Conservation (phyloP, 1,284 basidiomycete genomes). For the Malassezia restricta region DNA sequence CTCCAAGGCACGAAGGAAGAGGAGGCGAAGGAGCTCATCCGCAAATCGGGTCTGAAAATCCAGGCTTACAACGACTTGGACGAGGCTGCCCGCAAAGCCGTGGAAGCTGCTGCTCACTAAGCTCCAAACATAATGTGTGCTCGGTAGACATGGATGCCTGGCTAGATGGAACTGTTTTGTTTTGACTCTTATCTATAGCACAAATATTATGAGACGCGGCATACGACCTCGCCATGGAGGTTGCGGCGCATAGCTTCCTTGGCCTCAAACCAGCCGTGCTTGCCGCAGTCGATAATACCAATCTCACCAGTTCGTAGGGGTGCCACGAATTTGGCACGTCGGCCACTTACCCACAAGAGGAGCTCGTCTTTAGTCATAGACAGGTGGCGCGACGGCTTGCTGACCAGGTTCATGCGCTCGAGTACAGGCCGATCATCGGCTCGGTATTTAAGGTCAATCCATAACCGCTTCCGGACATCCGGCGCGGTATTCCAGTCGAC, state of each 20-base stretch:
- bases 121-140: not conserved
- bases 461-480: constrained; percentile 51
- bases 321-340: constrained; percentile 53
- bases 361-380: constrained; percentile 64
- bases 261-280: constrained; percentile 49
- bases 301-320: constrained; percentile 73
- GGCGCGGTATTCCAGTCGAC: constrained; percentile 52
- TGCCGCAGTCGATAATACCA: constrained; percentile 60
- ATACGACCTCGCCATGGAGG: constrained; percentile 47
- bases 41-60: constrained; percentile 67
- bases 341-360: constrained; percentile 54
- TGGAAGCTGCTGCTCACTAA: constrained; percentile 12
- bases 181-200: not conserved
- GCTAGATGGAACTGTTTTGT: not conserved
- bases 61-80: constrained; percentile 24
- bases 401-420: constrained; percentile 59
- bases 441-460: constrained; percentile 79
- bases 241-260: constrained; percentile 47
- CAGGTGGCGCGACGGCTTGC: constrained; percentile 61
- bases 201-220: constrained; percentile 37
- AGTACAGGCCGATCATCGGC: constrained; percentile 66
- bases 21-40: constrained; percentile 72
- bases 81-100: constrained; percentile 25
- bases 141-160: not conserved
- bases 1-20: constrained; percentile 92